Conservation (phyloP, 2,329 filamentous ascomycete species). For the Claviceps sp. region DNA sequence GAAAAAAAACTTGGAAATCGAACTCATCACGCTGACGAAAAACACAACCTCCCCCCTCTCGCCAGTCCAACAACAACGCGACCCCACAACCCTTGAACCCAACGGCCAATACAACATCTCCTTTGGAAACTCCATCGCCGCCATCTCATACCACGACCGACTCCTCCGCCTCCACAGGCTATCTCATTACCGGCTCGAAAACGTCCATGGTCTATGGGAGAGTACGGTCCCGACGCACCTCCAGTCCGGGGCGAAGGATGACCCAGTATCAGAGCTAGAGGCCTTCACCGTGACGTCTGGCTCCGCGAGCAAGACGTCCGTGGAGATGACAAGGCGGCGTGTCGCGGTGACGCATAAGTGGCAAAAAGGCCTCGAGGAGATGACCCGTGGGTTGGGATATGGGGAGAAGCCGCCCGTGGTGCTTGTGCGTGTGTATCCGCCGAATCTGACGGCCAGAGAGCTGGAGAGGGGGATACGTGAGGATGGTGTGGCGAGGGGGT, state of each 20-base stretch:
- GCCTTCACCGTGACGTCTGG: conserved; percentile 18
- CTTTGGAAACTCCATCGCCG: conserved; percentile 42
- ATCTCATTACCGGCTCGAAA: conserved; percentile 17
- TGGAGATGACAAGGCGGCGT: conserved; percentile 10
- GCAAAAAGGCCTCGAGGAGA: conserved; percentile 11
- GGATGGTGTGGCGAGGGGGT: conserved; percentile 26
- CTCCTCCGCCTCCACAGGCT: conserved; percentile 21
- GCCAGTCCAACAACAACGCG: conserved; percentile 48
- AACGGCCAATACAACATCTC: conserved; percentile 55
- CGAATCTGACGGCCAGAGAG: conserved; percentile 16
- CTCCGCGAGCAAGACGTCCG: conserved; percentile 5
- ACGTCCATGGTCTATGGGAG: conserved; percentile 17
- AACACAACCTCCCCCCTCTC: background rate
- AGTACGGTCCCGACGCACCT: conserved; percentile 15
- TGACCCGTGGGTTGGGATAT: conserved; percentile 12
- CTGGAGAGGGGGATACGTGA: conserved; percentile 25
- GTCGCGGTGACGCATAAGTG: conserved; percentile 13
- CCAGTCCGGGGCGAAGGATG: conserved; percentile 5
- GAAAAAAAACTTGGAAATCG: background rate
- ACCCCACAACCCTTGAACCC: conserved; percentile 48
- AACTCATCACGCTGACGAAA: background rate
- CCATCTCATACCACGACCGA: conserved; percentile 41
- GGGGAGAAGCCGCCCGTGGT: conserved; percentile 16
- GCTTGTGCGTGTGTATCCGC: conserved; percentile 17
- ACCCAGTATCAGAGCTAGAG: conserved; percentile 13